Evolutionary conservation across 2,329 filamentous ascomycete genomes (phyloP).

Genomic region (Fusarium drepaniforme): DNA sequence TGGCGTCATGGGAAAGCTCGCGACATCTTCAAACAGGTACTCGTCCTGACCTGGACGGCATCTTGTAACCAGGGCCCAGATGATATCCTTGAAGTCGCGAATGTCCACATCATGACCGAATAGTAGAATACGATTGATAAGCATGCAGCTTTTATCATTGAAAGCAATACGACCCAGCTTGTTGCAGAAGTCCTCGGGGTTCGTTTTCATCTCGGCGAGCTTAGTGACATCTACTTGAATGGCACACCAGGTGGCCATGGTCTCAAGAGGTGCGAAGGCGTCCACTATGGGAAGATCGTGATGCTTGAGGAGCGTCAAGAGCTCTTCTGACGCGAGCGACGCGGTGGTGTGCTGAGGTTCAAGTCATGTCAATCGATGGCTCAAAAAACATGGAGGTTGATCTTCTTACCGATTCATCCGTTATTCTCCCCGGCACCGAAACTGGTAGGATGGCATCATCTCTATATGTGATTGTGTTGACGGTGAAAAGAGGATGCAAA

Average conservation of each 20-base stretch:
- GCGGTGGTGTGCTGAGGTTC: neutral
- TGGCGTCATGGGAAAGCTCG: constrained; percentile 58
- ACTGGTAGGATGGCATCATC: constrained; percentile 29
- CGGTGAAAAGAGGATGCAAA: constrained; percentile 17
- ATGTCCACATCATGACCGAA: constrained; percentile 63
- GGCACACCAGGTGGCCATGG: constrained; percentile 61
- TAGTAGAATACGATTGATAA: constrained; percentile 61
- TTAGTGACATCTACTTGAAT: constrained; percentile 69
- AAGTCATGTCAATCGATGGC: neutral
- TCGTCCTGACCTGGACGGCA: constrained; percentile 60
- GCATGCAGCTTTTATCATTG: constrained; percentile 41
- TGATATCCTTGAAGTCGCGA: constrained; percentile 58
- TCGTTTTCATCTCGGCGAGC: constrained; percentile 56
- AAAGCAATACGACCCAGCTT: constrained; percentile 20
- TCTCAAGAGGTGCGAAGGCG: constrained; percentile 58
- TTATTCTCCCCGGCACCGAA: constrained; percentile 22
- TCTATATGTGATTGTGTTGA: constrained; percentile 29
- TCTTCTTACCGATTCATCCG: constrained; percentile 11
- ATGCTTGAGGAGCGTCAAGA: constrained; percentile 8
- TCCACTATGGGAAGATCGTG: constrained; percentile 57
- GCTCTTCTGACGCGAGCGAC: constrained; percentile 22
- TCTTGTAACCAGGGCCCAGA: constrained; percentile 62
- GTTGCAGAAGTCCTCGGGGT: constrained; percentile 15
- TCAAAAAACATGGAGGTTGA: neutral
- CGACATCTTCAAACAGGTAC: constrained; percentile 56